Evolutionary conservation across 352 stramenopile species (phyloP).

Genomic region (Globisporangium barbulae): DNA sequence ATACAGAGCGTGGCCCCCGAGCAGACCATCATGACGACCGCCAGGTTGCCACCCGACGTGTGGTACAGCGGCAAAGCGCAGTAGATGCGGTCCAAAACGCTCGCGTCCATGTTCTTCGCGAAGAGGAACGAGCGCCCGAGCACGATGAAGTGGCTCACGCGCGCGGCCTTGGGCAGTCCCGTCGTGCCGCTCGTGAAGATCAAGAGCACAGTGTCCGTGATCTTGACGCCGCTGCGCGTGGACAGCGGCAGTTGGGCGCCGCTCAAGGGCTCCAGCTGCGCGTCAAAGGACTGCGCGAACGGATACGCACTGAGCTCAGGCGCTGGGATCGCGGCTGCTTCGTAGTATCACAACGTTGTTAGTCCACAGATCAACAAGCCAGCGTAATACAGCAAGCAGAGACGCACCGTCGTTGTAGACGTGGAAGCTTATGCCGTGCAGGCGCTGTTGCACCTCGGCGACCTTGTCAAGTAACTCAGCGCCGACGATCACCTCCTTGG

Average conservation of each 20-base stretch:
- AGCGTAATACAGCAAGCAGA: background rate
- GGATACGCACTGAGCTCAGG: constrained; percentile 17
- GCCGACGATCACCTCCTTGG: constrained; percentile 62
- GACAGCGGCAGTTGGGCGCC: constrained; percentile 20
- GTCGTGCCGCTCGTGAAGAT: constrained; percentile 89
- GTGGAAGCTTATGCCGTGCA: constrained; percentile 41
- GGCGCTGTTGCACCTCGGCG: constrained; percentile 19
- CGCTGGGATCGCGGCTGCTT: constrained; percentile 18
- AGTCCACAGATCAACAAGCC: constrained; percentile 4
- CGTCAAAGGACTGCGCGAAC: constrained; percentile 44
- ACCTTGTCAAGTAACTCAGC: constrained; percentile 51
- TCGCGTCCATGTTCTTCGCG: constrained; percentile 46
- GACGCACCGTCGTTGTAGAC: constrained; percentile 47
- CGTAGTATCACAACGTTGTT: background rate
- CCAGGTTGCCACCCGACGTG: constrained; percentile 74
- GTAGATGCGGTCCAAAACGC: constrained; percentile 66
- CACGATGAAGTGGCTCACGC: constrained; percentile 73
- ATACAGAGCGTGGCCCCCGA: constrained; percentile 71
- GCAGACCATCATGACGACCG: constrained; percentile 76
- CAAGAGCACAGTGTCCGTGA: constrained; percentile 53
- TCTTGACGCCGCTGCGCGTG: constrained; percentile 34
- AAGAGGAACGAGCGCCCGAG: constrained; percentile 54
- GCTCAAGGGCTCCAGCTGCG: constrained; percentile 26
- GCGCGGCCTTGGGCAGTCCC: constrained; percentile 68
- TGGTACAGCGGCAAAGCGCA: constrained; percentile 82